Percentiles rank a stretch among this genome's conserved stretches.
Conservation (phyloP, 495 filamentous ascomycete genomes). For the Immersiella caudata region DNA sequence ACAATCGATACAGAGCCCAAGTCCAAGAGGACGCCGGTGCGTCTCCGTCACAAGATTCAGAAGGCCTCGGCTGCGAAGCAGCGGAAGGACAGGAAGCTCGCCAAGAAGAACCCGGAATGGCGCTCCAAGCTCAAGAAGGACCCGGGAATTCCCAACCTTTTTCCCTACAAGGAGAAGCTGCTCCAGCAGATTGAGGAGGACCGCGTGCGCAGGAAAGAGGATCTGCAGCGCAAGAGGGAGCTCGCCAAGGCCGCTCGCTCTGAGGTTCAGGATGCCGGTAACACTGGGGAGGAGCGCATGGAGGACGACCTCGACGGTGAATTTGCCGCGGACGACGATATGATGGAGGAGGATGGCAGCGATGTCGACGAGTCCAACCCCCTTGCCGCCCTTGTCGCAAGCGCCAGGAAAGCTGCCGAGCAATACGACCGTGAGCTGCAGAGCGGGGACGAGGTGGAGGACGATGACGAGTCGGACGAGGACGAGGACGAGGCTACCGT, state of each 20-base stretch:
- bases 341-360: conserved; percentile 50
- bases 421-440: conserved; percentile 72
- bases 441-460: conserved; percentile 60
- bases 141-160: conserved; percentile 94
- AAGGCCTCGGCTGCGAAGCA: conserved; percentile 91
- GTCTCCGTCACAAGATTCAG: conserved; percentile 92
- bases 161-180: conserved; percentile 96
- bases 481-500: conserved; percentile 52
- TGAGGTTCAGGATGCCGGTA: conserved; percentile 29
- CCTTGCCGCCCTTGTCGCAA: conserved; percentile 92
- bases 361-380: conserved; percentile 67
- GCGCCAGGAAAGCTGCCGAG: conserved; percentile 80
- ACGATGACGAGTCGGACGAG: conserved; percentile 61
- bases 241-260: conserved; percentile 66
- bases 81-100: conserved; percentile 81
- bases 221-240: conserved; percentile 68
- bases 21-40: conserved; percentile 88
- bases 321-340: conserved; percentile 27
- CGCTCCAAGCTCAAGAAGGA: conserved; percentile 92
- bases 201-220: conserved; percentile 77
- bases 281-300: conserved; percentile 32
- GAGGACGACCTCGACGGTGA: conserved; percentile 42
- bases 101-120: conserved; percentile 97
- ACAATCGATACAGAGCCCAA: conserved; percentile 67
- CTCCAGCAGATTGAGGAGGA: conserved; percentile 92